Conservation (phyloP, 192 early-diverging fungal species). For the Chytriomyces sp. region DNA sequence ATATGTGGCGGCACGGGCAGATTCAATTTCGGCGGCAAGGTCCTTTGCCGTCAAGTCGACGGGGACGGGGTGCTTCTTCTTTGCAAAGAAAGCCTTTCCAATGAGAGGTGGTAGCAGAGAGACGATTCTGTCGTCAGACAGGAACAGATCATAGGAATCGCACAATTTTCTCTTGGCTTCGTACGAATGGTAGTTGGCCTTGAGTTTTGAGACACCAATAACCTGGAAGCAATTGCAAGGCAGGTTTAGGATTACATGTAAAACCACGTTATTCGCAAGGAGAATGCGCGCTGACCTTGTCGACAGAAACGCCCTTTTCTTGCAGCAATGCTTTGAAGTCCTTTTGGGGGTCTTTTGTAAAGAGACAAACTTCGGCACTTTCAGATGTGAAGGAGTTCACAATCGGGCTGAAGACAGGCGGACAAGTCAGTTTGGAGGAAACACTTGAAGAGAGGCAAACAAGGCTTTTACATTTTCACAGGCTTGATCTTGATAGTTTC, state of each 20-base stretch:
- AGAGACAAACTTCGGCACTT: constrained; percentile 81
- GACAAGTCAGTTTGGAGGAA: constrained; percentile 9
- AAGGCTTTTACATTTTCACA: constrained; percentile 61
- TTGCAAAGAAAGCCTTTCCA: constrained; percentile 82
- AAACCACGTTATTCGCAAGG: background rate
- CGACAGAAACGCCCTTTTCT: constrained; percentile 64
- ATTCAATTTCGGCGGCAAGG: constrained; percentile 66
- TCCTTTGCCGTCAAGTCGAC: constrained; percentile 68
- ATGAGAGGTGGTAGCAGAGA: constrained; percentile 75
- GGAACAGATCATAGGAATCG: constrained; percentile 81
- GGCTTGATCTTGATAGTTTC: constrained; percentile 67
- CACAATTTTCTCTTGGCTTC: constrained; percentile 81
- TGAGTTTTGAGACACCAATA: constrained; percentile 77
- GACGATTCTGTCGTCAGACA: constrained; percentile 84
- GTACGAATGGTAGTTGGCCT: constrained; percentile 77
- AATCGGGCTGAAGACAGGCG: constrained; percentile 59
- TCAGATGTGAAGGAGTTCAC: constrained; percentile 67
- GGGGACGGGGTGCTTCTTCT: constrained; percentile 83
- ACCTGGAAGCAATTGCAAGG: constrained; percentile 52
- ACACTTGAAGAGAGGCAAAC: background rate
- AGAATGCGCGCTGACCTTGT: constrained; percentile 55
- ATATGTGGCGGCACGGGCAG: constrained; percentile 68
- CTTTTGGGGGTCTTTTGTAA: constrained; percentile 84
- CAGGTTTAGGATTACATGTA: background rate
- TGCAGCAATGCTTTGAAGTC: constrained; percentile 77